phyloP scores from a whole-genome alignment of 495 filamentous ascomycete species.

The Aspergillus saccharolyticus region DNA sequence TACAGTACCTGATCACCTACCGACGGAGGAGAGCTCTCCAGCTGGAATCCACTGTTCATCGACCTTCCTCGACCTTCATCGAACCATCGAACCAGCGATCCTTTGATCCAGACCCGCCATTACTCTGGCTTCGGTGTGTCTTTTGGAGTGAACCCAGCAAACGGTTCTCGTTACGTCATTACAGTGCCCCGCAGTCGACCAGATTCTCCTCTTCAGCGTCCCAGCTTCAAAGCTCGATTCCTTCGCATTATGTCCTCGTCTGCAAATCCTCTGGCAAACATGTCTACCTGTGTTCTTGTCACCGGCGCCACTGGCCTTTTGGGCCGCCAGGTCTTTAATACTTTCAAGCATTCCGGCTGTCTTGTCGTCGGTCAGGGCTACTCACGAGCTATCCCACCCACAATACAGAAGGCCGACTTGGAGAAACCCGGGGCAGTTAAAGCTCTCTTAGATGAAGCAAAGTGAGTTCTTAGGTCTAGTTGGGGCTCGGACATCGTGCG shows the following conservation, averaged over 20 bases:
- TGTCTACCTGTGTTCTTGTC: slow-evolving; percentile 64
- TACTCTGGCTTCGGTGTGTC: not conserved
- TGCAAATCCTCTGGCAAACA: slow-evolving; percentile 18
- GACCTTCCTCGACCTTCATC: not conserved
- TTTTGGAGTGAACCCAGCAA: not conserved
- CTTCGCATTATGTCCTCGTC: slow-evolving; percentile 8
- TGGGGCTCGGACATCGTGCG: not conserved
- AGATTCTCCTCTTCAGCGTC: slow-evolving; percentile 1
- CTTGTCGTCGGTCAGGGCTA: slow-evolving; percentile 76
- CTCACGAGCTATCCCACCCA: slow-evolving; percentile 64
- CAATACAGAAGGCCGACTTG: slow-evolving; percentile 73
- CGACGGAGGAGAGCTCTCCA: not conserved
- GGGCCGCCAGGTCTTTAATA: slow-evolving; percentile 72
- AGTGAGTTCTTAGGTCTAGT: slow-evolving; percentile 23
- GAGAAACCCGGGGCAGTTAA: slow-evolving; percentile 56
- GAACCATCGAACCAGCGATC: not conserved
- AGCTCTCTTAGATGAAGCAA: slow-evolving; percentile 52
- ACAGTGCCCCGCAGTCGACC: slow-evolving; percentile 11
- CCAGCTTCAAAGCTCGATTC: not conserved
- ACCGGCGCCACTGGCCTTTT: slow-evolving; percentile 85
- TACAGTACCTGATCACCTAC: not conserved
- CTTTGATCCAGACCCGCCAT: not conserved
- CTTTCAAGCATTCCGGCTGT: slow-evolving; percentile 66
- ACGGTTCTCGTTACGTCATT: slow-evolving; percentile 14
- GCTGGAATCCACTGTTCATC: not conserved